phyloP scores from a whole-genome alignment of 495 filamentous ascomycete genomes.

The Xylaria sp. region DNA sequence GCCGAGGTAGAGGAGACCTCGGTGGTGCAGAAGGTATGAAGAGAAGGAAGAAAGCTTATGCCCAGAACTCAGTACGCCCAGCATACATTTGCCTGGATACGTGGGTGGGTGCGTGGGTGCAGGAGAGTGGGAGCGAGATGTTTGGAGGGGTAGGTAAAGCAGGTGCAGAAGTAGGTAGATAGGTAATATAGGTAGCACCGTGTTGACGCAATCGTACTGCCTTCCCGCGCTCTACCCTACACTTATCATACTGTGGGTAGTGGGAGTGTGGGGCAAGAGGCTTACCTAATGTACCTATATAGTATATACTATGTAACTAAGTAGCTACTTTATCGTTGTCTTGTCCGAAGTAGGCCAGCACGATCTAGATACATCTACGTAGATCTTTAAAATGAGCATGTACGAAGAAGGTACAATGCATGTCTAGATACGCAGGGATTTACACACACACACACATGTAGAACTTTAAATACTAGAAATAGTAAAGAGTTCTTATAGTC shows the following conservation, averaged over 20 bases:
- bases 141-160: neutral
- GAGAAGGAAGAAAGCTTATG: neutral
- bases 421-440: too few relatives aligned
- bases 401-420: too few relatives aligned
- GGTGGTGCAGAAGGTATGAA: neutral
- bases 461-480: too few relatives aligned
- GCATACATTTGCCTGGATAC: neutral
- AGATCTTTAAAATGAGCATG: too few relatives aligned
- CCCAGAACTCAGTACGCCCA: neutral
- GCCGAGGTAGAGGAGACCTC: neutral
- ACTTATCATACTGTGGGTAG: too few relatives aligned
- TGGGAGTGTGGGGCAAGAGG: conserved; percentile 6
- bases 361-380: too few relatives aligned
- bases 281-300: neutral
- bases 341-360: too few relatives aligned
- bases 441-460: too few relatives aligned
- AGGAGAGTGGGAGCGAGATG: neutral
- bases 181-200: conserved; percentile 14
- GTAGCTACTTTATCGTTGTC: too few relatives aligned
- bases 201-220: conserved; percentile 14
- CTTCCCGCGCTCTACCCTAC: neutral
- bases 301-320: too few relatives aligned
- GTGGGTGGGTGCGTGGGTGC: neutral
- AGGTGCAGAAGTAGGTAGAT: too few relatives aligned
- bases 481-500: too few relatives aligned